Evolutionary conservation across 2,329 filamentous ascomycete species (phyloP), one percentile per base, ranked within the genome.

Genomic region (Xylariomycetidae sp.): DNA sequence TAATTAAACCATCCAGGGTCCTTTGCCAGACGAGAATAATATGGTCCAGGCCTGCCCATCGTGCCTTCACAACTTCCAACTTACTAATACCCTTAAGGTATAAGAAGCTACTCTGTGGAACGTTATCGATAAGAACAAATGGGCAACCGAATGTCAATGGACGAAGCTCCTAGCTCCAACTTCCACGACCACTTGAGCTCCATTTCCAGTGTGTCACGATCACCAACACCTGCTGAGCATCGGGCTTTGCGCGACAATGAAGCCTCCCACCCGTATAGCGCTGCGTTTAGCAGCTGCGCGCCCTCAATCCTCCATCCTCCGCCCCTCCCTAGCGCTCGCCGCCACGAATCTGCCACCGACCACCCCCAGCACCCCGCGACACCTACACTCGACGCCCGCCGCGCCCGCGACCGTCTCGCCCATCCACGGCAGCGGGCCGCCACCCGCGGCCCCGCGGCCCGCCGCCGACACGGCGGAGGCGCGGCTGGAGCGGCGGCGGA

Each of bases 361-460:
- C 32, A n/a, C 33, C 38, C 23, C 42, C 36, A 18, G 48, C 42
- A 36, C 50, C 31, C 54, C 54, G 48, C 37, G 43, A 46, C 31
- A 39, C 35, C 52, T 51, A 43, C 55, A 56, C 44, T 49, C 47
- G 33, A 59, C 60, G 3, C 19, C 53, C 9, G 53, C 57, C 35
- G 45, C 61, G 8, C 50, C 56, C 15, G 71, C 71, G 30, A 61
- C 66, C 43, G 70, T 74, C 39, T 63, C 63, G 18, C 65, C 74
- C 26, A 60, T 75, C 42, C 64, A 73, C 42, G 71, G 71, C 40
- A 65, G 71, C 20, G 76, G 76, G 2, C 76, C 77, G 34, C 76
- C 77, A 6, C 76, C 77, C 3, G 61, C 66, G 36, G 61, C 75
- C 1, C 76, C 77, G 2, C 47, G 59, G 16, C 67, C 74, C 9